Conservation (phyloP, 2,329 filamentous ascomycete genomes). For the Trichophaea hybrida region DNA sequence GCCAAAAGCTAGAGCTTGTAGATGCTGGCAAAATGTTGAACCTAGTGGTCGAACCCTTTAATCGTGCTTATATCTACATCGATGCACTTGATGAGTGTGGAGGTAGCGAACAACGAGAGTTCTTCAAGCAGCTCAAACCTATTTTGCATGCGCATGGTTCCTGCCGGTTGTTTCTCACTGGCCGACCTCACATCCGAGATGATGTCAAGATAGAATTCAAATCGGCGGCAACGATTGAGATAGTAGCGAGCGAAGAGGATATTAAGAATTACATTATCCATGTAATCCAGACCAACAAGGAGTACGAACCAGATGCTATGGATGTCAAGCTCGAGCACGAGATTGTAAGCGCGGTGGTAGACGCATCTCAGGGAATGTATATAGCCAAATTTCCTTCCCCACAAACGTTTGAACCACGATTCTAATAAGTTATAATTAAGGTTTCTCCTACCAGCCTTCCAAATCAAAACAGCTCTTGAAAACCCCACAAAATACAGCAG, state of each 20-base stretch:
- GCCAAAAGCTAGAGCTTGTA: background rate
- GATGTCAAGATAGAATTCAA: background rate
- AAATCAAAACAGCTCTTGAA: background rate
- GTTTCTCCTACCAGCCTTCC: background rate
- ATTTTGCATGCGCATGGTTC: background rate
- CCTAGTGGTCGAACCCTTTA: background rate
- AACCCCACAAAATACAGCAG: background rate
- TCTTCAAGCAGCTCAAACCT: background rate
- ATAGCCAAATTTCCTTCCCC: background rate
- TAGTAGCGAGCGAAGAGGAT: background rate
- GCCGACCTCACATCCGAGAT: background rate
- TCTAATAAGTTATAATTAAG: background rate
- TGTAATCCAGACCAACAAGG: background rate
- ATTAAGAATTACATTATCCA: background rate
- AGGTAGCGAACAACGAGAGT: background rate
- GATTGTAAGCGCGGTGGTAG: background rate
- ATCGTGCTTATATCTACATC: background rate
- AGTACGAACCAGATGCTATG: background rate
- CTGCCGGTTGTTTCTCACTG: background rate
- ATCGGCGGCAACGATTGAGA: background rate
- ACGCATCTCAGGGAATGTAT: background rate
- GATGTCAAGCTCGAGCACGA: background rate
- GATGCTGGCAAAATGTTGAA: background rate
- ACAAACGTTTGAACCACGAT: background rate
- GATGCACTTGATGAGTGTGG: background rate